phyloP scores from a whole-genome alignment of 192 early-diverging fungal species.

The Umbelopsis ramanniana region DNA sequence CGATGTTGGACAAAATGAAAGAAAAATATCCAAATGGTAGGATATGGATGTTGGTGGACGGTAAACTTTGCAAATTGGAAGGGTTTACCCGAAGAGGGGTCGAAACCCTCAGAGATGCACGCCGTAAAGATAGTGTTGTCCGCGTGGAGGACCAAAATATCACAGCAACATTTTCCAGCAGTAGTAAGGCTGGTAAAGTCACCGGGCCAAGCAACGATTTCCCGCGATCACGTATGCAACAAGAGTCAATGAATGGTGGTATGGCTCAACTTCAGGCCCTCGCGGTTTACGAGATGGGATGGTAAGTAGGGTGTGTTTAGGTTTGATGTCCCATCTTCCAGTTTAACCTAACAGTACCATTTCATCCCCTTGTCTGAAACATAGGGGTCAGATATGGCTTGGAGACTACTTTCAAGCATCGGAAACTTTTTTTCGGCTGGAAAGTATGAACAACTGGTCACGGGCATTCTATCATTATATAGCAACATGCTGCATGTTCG shows the following conservation, averaged over 20 bases:
- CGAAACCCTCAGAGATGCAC: slow-evolving; percentile 32
- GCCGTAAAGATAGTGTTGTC: slow-evolving; percentile 11
- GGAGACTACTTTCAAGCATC: slow-evolving; percentile 46
- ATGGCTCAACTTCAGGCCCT: slow-evolving; percentile 34
- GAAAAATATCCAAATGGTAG: slow-evolving; percentile 28
- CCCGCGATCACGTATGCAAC: background rate
- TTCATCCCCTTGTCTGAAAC: too few relatives aligned
- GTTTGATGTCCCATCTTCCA: background rate
- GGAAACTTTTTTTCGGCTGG: slow-evolving; percentile 47
- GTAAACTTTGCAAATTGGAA: slow-evolving; percentile 36
- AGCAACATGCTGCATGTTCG: slow-evolving; percentile 45
- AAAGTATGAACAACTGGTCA: slow-evolving; percentile 44
- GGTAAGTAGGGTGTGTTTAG: slow-evolving; percentile 26
- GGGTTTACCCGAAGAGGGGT: slow-evolving; percentile 25
- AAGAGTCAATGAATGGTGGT: slow-evolving; percentile 31
- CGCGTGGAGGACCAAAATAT: background rate
- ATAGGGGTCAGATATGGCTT: slow-evolving; percentile 43
- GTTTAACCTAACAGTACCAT: background rate
- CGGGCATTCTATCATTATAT: slow-evolving; percentile 46
- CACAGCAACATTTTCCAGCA: background rate
- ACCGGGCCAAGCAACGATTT: background rate
- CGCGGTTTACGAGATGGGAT: slow-evolving; percentile 44
- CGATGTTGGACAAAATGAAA: slow-evolving; percentile 37
- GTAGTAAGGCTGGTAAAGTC: slow-evolving; percentile 3
- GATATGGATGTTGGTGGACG: slow-evolving; percentile 39